Base-by-base conservation (phyloP, 2,329 filamentous ascomycete genomes). In the Emergomyces orientalis region DNA sequence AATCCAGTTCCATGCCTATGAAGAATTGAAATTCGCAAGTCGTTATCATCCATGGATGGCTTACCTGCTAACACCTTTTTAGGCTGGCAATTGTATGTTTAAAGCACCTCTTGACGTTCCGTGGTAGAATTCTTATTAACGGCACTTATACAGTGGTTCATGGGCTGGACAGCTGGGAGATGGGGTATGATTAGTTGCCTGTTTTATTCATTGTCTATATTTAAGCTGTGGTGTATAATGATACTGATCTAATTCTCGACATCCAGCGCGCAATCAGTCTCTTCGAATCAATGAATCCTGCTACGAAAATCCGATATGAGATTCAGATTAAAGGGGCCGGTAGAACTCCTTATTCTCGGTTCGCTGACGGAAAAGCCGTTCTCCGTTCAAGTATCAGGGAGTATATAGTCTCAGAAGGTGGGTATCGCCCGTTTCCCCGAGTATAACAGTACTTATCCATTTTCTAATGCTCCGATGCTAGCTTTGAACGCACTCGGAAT, bases 101-200 rank as follows among this genome's bases (percentile, higher is more conserved):
- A 51, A 32, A 13, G 25, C 59, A 22, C 52, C 55, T 2, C 22
- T 45, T 17, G 6, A 27, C 19, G 2, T 32, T 14, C 9, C 51
- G 25, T 22, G 52, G 34, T 59, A 14, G 19, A 39, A 34, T 63
- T 19, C 4, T 27, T 62, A 62, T 68, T 73, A 79, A 82, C 69
- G n/a, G 34, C 75, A 77, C 59, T 76, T 78, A 17, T 30, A 41
- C 63, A 79, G 77, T 72, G 94, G 94, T 6, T 86, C 89, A 67
- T 99, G 93, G 93, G 94, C 94, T 3, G 92, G 94, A 6, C 94
- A 99, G 75, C 84, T 99, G 0, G 94, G 94, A 51, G 94, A 99
- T 72, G 94, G 94, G 14, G 76, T 79, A 70, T 66, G 74, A 67
- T 41, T 60, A 41, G 2, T 57, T 32, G 39, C 22, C 25, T 25